These are phyloP conservation scores for Carpinus viminea DNA, from an alignment of 306 rosid species.

Conservation along the genomic window DNA sequence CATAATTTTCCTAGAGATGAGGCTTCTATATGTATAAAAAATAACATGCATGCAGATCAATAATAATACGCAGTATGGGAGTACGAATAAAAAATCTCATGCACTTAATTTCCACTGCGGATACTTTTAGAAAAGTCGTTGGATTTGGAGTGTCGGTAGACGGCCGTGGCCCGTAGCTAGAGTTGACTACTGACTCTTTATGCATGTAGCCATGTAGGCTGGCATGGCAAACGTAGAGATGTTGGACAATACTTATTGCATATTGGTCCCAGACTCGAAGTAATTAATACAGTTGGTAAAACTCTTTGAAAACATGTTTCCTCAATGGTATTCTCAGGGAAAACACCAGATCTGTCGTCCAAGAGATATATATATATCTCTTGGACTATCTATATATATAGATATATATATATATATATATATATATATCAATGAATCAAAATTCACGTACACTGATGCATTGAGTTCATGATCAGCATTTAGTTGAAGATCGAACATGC, in stretches of 20 bases:
- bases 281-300: neutral
- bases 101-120: neutral
- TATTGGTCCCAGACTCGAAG: neutral
- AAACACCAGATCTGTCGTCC: neutral
- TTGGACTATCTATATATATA: too few relatives aligned
- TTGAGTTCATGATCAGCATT: neutral
- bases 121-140: too few relatives aligned
- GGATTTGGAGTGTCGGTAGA: constrained; percentile 17
- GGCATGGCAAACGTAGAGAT: neutral
- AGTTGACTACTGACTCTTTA: constrained; percentile 31
- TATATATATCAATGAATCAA: neutral
- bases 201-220: neutral
- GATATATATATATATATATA: neutral
- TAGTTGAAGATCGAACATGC: neutral
- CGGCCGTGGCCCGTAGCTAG: too few relatives aligned
- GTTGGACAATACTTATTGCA: neutral
- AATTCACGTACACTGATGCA: neutral
- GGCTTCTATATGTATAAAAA: too few relatives aligned
- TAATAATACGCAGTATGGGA: neutral
- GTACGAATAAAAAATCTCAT: neutral
- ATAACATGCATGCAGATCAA: neutral
- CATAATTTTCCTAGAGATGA: too few relatives aligned
- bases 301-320: neutral
- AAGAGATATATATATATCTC: neutral
- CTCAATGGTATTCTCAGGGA: neutral